These are phyloP conservation scores for Austroboletus novae-zelandiae DNA, from an alignment of 1,284 basidiomycete genomes.

Conservation along the genomic window DNA sequence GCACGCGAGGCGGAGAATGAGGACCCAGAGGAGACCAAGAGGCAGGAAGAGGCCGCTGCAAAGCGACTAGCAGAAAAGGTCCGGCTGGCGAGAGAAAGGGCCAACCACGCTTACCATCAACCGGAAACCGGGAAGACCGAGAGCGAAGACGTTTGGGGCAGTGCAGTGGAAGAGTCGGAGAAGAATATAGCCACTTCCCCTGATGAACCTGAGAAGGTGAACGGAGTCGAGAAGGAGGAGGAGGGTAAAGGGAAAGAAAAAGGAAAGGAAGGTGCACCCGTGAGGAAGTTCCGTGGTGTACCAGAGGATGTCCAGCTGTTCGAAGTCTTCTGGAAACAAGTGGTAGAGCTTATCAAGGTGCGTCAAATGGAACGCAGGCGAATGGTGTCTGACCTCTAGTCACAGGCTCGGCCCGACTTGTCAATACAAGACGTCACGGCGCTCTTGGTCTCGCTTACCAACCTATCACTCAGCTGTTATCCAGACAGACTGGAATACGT, in stretches of 20 bases:
- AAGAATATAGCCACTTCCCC: slow-evolving; percentile 26
- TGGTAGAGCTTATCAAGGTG: slow-evolving; percentile 95
- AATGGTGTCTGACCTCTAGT: neutral
- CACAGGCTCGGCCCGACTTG: slow-evolving; percentile 89
- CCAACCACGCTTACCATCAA: slow-evolving; percentile 41
- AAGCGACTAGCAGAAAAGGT: slow-evolving; percentile 83
- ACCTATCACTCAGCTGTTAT: slow-evolving; percentile 92
- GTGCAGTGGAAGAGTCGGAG: slow-evolving; percentile 30
- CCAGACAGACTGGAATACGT: slow-evolving; percentile 94
- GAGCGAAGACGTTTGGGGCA: slow-evolving; percentile 36
- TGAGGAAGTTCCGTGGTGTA: slow-evolving; percentile 86
- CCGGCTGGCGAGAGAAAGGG: slow-evolving; percentile 54
- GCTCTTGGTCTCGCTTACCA: slow-evolving; percentile 88
- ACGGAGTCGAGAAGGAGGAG: slow-evolving; percentile 24
- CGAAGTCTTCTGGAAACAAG: slow-evolving; percentile 97
- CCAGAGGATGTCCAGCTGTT: slow-evolving; percentile 91
- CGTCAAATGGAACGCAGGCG: slow-evolving; percentile 5
- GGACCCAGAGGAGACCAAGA: slow-evolving; percentile 87
- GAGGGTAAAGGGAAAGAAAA: slow-evolving; percentile 47
- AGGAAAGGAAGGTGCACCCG: slow-evolving; percentile 47
- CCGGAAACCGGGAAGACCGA: slow-evolving; percentile 7
- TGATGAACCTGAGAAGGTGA: slow-evolving; percentile 27
- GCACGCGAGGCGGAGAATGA: slow-evolving; percentile 92
- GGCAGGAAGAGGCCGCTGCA: slow-evolving; percentile 88
- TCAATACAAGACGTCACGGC: slow-evolving; percentile 96